Base-by-base conservation (phyloP, 192 early-diverging fungal genomes). In the Podila epicladia region DNA sequence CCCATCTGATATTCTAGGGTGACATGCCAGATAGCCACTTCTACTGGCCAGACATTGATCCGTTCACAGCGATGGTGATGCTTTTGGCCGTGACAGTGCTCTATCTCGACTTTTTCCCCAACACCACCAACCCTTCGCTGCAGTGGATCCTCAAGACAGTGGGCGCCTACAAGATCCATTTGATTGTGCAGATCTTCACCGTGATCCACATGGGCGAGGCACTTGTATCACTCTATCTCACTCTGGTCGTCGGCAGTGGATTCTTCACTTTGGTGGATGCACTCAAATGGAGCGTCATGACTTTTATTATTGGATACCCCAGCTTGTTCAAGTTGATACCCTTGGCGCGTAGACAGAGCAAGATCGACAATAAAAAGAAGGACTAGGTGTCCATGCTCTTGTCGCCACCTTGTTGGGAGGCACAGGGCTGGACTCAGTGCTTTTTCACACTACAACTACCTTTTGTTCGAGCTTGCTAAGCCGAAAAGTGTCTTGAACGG, bases 91-190 rank as follows among this genome's bases (percentile, higher is more conserved):
- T 24, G 19, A 37, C 33, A 19, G 31, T 41, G 19, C 31, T 73
- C n/a, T 80, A 80, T 19, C 77, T 80, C 45, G 62, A 80, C 17
- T 65, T 69, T 57, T 69, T 67, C 57, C 77, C 77, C 26, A 72
- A 80, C 62, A 80, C 77, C 12, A 80, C 65, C 3, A 80, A 62
- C 28, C 71, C 77, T 28, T n/a, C 48, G 9, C 28, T 80, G 24
- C 65, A 73, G n/a, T 80, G 71, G 71, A 35, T 69, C 2, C 35
- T 73, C 4, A 38, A 67, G 26, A 53, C 55, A 12, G 13, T 58
- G 3, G 77, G 77, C 4, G 15, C 70, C 4, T 31, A 51, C 24
- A 37, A 26, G 37, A 64, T 80, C 31, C 62, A 72, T 20, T 6
- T 62, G 48, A 38, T 65, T 11, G 66, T 65, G n/a, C 37, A 65